phyloP scores from a whole-genome alignment of 306 rosid species.

The Cyamopsis tetragonoloba region DNA sequence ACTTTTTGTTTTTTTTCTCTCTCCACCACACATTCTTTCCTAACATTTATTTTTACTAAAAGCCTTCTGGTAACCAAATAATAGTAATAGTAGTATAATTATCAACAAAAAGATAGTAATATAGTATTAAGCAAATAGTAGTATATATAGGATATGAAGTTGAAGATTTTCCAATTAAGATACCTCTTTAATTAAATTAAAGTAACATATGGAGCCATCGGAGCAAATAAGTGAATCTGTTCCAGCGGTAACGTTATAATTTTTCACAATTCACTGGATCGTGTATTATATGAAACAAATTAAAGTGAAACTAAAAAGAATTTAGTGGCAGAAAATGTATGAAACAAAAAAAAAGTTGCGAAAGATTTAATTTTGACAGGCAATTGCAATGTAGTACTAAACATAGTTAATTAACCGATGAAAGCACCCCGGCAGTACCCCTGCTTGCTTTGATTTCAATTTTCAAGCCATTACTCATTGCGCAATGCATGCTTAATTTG shows the following conservation, averaged over 20 bases:
- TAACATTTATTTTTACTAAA: too few relatives aligned
- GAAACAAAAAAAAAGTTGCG: too few relatives aligned
- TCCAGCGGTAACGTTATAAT: neutral
- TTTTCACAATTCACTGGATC: neutral
- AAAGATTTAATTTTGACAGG: neutral
- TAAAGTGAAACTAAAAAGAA: conserved; percentile 19
- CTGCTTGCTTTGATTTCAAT: too few relatives aligned
- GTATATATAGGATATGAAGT: neutral
- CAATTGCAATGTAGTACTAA: too few relatives aligned
- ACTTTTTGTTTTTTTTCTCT: too few relatives aligned
- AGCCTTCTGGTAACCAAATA: too few relatives aligned
- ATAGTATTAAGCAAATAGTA: neutral
- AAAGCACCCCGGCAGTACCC: too few relatives aligned
- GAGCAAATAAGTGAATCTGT: conserved; percentile 34
- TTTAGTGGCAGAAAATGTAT: neutral
- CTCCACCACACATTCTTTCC: too few relatives aligned
- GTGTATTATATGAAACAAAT: conserved; percentile 5
- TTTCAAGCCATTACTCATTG: conserved; percentile 6
- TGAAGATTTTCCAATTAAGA: conserved; percentile 23
- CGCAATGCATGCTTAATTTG: neutral
- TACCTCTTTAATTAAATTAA: conserved; percentile 12
- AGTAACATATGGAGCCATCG: conserved; percentile 30
- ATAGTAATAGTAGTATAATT: too few relatives aligned
- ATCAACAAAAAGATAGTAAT: too few relatives aligned
- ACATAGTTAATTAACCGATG: neutral